Evolutionary conservation across 2,329 filamentous ascomycete genomes (phyloP).

Genomic region (Harringtonia aguacate): DNA sequence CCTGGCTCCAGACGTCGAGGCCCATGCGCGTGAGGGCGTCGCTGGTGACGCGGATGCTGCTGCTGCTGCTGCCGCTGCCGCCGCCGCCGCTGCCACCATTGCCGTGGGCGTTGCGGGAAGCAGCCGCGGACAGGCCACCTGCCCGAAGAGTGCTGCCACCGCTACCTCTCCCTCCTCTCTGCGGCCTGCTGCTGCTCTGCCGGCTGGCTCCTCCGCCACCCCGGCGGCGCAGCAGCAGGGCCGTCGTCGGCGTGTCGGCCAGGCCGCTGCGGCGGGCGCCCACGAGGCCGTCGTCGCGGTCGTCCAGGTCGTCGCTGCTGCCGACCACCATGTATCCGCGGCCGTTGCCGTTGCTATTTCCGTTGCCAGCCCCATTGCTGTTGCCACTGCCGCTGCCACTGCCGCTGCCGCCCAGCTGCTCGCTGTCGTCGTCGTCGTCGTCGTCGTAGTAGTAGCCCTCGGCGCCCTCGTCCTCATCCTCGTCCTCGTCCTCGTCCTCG

Average conservation of each 20-base stretch:
- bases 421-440: conserved; percentile 4
- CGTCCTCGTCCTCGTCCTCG: conserved; percentile 32
- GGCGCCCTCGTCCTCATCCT: conserved; percentile 28
- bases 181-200: background rate
- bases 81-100: conserved; percentile 12
- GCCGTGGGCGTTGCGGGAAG: conserved; percentile 22
- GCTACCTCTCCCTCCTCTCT: background rate
- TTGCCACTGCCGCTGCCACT: background rate
- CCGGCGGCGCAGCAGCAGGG: background rate
- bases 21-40: conserved; percentile 62
- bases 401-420: background rate
- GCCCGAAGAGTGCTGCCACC: background rate
- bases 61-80: conserved; percentile 16
- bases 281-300: conserved; percentile 3
- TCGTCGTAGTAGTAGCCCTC: conserved; percentile 9
- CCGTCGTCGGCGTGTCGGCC: background rate
- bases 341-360: background rate
- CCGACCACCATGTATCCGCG: background rate
- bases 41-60: conserved; percentile 44
- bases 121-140: background rate
- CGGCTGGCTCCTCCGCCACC: conserved; percentile 2
- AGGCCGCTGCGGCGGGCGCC: conserved; percentile 6
- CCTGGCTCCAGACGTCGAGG: conserved; percentile 64
- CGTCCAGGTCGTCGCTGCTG: background rate
- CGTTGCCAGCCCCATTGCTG: too few species aligned